phyloP scores from a whole-genome alignment of 2,329 filamentous ascomycete genomes.

The Mycosphaerelloides madeirae region DNA sequence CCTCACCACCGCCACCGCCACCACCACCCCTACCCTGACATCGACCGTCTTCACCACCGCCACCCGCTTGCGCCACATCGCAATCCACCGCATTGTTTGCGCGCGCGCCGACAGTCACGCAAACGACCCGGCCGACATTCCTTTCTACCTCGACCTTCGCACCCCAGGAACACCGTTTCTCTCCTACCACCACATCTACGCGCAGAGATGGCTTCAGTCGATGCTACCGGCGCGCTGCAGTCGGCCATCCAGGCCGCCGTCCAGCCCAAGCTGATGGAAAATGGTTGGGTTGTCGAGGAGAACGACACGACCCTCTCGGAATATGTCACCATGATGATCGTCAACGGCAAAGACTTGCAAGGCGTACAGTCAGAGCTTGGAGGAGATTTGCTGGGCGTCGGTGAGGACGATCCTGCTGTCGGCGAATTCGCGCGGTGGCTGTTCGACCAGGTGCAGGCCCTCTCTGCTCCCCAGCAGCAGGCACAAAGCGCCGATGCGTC shows the following conservation, averaged over 20 bases:
- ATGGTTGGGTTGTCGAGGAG: slow-evolving; percentile 82
- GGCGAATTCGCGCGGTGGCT: slow-evolving; percentile 85
- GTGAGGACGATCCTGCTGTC: slow-evolving; percentile 75
- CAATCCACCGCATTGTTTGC: no score
- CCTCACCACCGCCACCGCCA: background rate
- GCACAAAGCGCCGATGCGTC: slow-evolving; percentile 5
- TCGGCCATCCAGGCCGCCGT: slow-evolving; percentile 77
- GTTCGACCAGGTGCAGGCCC: slow-evolving; percentile 74
- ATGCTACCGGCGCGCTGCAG: slow-evolving; percentile 75
- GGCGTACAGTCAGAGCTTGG: slow-evolving; percentile 86
- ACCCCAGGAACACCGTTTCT: background rate
- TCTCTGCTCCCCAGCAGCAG: slow-evolving; percentile 46
- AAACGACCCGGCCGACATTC: background rate
- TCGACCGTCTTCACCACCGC: background rate
- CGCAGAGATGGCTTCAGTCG: slow-evolving; percentile 19
- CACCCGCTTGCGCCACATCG: background rate
- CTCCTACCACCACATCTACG: background rate
- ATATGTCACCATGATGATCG: slow-evolving; percentile 96
- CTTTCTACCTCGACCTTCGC: slow-evolving; percentile 3
- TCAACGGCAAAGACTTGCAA: slow-evolving; percentile 87
- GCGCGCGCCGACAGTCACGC: no score
- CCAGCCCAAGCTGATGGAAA: slow-evolving; percentile 85
- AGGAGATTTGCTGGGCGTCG: slow-evolving; percentile 76
- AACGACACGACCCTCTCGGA: slow-evolving; percentile 81
- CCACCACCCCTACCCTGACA: background rate